phyloP scores from a whole-genome alignment of 2,329 filamentous ascomycete genomes.

The Colletotrichum echinochloae region DNA sequence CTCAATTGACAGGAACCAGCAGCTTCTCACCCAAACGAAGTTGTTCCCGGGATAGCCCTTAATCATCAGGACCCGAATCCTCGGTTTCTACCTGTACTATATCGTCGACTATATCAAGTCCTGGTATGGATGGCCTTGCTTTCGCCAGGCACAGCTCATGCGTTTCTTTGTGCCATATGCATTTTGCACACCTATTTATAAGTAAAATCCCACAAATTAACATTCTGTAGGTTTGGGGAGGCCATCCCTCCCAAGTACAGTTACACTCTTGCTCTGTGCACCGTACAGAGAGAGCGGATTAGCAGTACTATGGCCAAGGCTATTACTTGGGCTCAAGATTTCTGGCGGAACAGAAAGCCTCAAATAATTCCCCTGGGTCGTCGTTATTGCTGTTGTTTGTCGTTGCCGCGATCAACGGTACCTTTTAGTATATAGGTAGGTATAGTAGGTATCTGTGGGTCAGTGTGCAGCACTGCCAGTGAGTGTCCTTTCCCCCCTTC shows the following conservation, averaged over 20 bases:
- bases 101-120: background rate
- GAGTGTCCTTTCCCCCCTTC: background rate
- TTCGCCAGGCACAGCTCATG: slow-evolving; percentile 29
- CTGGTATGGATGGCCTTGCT: slow-evolving; percentile 20
- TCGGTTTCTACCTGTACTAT: background rate
- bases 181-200: background rate
- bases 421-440: too few species aligned
- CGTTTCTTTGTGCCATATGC: slow-evolving; percentile 4
- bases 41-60: background rate
- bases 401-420: background rate
- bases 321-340: too few species aligned
- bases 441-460: background rate
- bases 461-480: slow-evolving; percentile 7
- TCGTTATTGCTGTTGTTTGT: background rate
- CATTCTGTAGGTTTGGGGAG: background rate
- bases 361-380: background rate
- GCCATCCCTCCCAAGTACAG: background rate
- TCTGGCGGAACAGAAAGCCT: background rate
- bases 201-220: background rate
- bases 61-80: background rate
- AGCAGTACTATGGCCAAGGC: background rate
- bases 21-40: background rate
- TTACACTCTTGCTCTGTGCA: background rate
- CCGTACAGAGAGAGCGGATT: background rate
- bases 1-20: background rate